A percentile compares a stretch with the other conserved stretches of the same genome.
Conservation (phyloP, 495 filamentous ascomycete species). For the Penicillium samsonianum region DNA sequence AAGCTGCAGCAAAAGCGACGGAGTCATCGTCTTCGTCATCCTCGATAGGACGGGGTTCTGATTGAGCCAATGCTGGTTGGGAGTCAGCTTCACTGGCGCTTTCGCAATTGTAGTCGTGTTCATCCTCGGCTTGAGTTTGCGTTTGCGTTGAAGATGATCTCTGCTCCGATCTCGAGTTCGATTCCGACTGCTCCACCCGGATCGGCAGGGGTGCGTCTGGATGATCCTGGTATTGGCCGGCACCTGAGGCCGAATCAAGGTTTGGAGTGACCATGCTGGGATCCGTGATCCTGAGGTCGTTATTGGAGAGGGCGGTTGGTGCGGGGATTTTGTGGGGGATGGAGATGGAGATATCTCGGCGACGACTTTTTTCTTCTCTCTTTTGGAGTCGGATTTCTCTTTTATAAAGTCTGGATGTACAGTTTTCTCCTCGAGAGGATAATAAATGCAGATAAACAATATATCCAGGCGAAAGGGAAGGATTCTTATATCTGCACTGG, state of each 20-base stretch:
- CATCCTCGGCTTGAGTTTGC: not conserved
- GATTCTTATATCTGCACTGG: not conserved
- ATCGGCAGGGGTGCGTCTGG: slow-evolving; percentile 29
- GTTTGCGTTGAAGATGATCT: not conserved
- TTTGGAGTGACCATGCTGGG: not conserved
- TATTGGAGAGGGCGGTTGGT: slow-evolving; percentile 14
- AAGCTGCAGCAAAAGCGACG: not conserved
- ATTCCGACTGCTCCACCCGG: not conserved
- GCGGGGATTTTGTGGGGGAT: slow-evolving; percentile 13
- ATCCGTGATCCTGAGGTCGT: slow-evolving; percentile 10
- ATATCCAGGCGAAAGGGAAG: not conserved
- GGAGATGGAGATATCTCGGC: not conserved
- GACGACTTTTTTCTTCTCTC: not conserved
- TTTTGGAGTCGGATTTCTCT: not conserved
- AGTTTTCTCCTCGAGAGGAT: not conserved
- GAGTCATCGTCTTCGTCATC: slow-evolving; percentile 14
- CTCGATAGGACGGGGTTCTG: slow-evolving; percentile 25
- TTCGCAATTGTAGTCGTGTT: not conserved
- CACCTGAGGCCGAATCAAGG: not conserved
- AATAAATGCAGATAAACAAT: not conserved
- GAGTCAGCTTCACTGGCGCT: slow-evolving; percentile 14
- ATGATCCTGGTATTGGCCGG: slow-evolving; percentile 18
- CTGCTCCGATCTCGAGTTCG: not conserved
- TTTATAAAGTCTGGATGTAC: not conserved
- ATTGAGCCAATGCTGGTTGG: slow-evolving; percentile 16